Conservation (phyloP, 2,329 filamentous ascomycete genomes). For the Cordyceps javanica region DNA sequence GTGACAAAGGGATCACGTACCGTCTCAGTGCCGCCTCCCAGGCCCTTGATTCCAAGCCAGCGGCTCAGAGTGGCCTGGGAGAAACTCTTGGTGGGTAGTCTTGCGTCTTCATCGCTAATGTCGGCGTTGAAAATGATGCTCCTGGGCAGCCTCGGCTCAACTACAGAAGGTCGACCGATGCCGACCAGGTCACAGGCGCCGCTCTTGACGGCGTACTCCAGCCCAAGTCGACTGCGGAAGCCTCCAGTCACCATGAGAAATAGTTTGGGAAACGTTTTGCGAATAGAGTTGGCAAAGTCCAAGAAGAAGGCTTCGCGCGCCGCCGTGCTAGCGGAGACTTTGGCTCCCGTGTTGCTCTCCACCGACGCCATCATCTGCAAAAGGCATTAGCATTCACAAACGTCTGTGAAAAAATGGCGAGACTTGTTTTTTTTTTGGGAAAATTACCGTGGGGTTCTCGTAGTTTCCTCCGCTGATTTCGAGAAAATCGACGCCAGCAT, state of each 20-base stretch:
- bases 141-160: slow-evolving; percentile 32
- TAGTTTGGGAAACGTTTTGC: slow-evolving; percentile 36
- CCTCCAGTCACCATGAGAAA: slow-evolving; percentile 57
- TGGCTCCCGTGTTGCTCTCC: slow-evolving; percentile 17
- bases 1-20: neutral
- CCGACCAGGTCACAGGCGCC: slow-evolving; percentile 37
- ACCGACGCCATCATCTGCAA: neutral
- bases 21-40: slow-evolving; percentile 6
- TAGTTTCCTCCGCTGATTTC: slow-evolving; percentile 61
- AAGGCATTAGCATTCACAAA: neutral
- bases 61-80: slow-evolving; percentile 19
- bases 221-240: slow-evolving; percentile 44
- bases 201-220: slow-evolving; percentile 32
- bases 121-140: slow-evolving; percentile 29
- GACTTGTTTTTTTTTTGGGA: neutral
- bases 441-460: slow-evolving; percentile 41
- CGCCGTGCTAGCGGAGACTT: slow-evolving; percentile 36
- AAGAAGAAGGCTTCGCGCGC: slow-evolving; percentile 63
- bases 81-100: slow-evolving; percentile 23
- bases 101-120: slow-evolving; percentile 28
- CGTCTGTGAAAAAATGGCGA: neutral
- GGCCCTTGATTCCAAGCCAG: slow-evolving; percentile 16
- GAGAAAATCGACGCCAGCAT: slow-evolving; percentile 55
- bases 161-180: slow-evolving; percentile 31
- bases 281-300: slow-evolving; percentile 52